Evolutionary conservation across 768 basidiomycete genomes (phyloP), one percentile per base, ranked within the genome.

Genomic region (Omphalotus guepiniiformis): DNA sequence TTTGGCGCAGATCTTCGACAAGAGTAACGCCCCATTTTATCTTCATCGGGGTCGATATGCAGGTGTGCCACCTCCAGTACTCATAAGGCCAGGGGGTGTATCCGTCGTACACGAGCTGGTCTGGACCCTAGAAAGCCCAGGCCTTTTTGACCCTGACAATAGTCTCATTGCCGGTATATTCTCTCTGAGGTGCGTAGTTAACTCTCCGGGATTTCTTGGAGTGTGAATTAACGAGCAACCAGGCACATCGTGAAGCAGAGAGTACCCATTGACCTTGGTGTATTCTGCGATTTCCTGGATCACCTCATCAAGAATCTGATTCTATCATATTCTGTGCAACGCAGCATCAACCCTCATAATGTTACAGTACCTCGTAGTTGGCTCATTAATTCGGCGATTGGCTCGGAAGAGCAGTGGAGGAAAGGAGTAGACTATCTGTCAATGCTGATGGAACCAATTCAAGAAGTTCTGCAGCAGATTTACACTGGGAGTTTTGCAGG

Each of bases 361-460:
- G 53, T 79, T 22, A 72, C 73, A 4, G 66, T 85, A 27, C 83
- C 83, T 0, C 70, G 70, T 2, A 74, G 70, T 42, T 85, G 81
- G 80, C 55, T 81, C 16, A 27, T 64, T 13, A 48, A 51, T 32
- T 37, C 54, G 51, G 47, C 53, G 56, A 42, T 59, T 44, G 49
- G 63, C 8, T 41, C 43, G 29, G 50, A 57, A 26, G 48, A 32
- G 42, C 43, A n/a, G n/a, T n/a, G 44, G 50, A 53, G 32, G 56
- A 55, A 50, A 48, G 51, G 3, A 27, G 49, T 30, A n/a, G 6
- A n/a, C 32, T 49, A 32, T 15, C 25, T 54, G 41, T 53, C 39
- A 38, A 41, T 23, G 22, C 7, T 45, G 41, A 0, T 53, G 52
- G 18, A 42, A 40, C 11, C 19, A 44, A 1, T 49, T 66, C 50